These are phyloP conservation scores for Sclerotinia nivalis DNA, from an alignment of 2,329 filamentous ascomycete genomes.

Conservation along the genomic window DNA sequence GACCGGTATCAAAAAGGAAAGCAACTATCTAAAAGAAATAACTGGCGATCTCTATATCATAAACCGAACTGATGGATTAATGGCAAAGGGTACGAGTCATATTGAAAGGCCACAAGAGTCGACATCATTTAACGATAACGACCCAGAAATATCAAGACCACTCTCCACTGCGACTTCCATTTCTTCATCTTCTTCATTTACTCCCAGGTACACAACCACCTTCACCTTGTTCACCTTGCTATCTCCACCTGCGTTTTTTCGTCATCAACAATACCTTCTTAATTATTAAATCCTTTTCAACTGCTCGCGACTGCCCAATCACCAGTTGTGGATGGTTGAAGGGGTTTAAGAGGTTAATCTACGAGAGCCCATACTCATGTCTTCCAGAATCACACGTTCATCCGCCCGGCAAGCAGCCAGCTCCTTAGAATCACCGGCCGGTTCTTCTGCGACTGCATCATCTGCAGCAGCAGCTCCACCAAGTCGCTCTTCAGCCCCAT, in stretches of 20 bases:
- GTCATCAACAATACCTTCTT: slow-evolving; percentile 21
- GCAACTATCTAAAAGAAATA: not conserved
- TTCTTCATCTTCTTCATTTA: slow-evolving; percentile 26
- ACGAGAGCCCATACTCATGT: slow-evolving; percentile 69
- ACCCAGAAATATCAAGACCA: slow-evolving; percentile 23
- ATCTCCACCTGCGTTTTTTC: slow-evolving; percentile 19
- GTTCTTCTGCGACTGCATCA: slow-evolving; percentile 45
- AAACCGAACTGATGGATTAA: slow-evolving; percentile 24
- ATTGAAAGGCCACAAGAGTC: slow-evolving; percentile 25
- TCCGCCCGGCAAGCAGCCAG: slow-evolving; percentile 84
- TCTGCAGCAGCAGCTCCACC: slow-evolving; percentile 43
- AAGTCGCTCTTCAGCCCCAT: slow-evolving; percentile 49
- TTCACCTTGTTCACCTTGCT: slow-evolving; percentile 21
- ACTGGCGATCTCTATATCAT: slow-evolving; percentile 13
- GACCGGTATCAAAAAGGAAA: not conserved
- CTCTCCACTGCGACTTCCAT: slow-evolving; percentile 26
- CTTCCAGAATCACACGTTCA: slow-evolving; percentile 93
- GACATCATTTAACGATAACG: slow-evolving; percentile 25
- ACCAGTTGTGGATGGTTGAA: slow-evolving; percentile 30
- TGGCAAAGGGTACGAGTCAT: slow-evolving; percentile 26
- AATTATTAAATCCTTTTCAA: slow-evolving; percentile 22
- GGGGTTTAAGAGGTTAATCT: slow-evolving; percentile 23
- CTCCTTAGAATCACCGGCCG: slow-evolving; percentile 41
- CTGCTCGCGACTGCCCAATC: slow-evolving; percentile 27
- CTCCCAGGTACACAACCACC: slow-evolving; percentile 32